Evolutionary conservation across 179 eudicot genomes (phyloP), one percentile per base, ranked within the genome.

Genomic region (Drosera spatulata): DNA sequence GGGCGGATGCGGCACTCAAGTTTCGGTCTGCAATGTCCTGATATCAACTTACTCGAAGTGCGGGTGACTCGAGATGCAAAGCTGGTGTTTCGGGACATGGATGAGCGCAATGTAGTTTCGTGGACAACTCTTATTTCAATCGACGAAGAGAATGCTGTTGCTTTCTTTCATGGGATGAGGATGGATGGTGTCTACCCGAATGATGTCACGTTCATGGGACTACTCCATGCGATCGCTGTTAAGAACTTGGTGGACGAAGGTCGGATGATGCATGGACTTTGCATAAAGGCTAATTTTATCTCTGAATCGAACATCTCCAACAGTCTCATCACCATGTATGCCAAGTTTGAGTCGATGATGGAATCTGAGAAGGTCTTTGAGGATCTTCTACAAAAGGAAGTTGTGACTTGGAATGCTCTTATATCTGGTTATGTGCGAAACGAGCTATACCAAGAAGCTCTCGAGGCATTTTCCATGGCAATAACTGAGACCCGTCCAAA

Each of bases 121-220:
- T 89, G 95, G 95, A 93, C 95, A 5, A 84, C 96, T 22, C 84
- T 89, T 90, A 72, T 93, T 56, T 86, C 96, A 42, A 76, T 80
- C 39, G 60, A 61, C 51, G 85, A 76, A 65, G 90, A 77, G 45
- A 62, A 86, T 47, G 88, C 85, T 3, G 60, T 86, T 61, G 41
- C 59, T 57, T 69, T 89, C 55, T 89, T 84, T 48, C 79, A 63
- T 50, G 71, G 72, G 68, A 86, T 93, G 99, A 82, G 87, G 60
- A 46, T 66, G 48, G 83, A 86, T 73, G 86, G 77, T 59, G 80
- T 93, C 53, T 75, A 76, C 68, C 90, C 95, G 2, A 93, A 89
- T 68, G 82, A 86, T 33, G 90, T 93, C 4, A 93, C 99, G 22
- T 86, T 81, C 55, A 73, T 93, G 15, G 86, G 86, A 49, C 51